These are phyloP conservation scores for Podila epicladia DNA, from an alignment of 192 early-diverging fungal genomes.

Conservation along the genomic window DNA sequence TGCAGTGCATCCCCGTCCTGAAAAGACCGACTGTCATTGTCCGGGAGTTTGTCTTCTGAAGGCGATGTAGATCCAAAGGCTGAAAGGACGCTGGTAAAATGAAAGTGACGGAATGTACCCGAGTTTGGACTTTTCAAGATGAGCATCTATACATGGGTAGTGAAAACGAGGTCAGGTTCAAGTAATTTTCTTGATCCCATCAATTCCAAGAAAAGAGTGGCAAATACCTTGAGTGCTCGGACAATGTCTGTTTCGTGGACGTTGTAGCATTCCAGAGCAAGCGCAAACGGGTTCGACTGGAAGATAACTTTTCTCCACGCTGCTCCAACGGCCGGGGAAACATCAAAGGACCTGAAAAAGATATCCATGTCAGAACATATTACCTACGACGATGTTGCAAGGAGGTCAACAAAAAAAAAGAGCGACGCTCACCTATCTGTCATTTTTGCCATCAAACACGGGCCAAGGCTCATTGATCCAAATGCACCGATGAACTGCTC, in stretches of 20 bases:
- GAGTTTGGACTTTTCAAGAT: slow-evolving; percentile 57
- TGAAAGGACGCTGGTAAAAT: slow-evolving; percentile 69
- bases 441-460: slow-evolving; percentile 33
- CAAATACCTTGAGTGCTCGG: slow-evolving; percentile 27
- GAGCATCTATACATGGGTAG: slow-evolving; percentile 38
- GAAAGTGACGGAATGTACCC: slow-evolving; percentile 69
- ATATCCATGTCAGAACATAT: neutral
- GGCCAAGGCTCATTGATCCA: slow-evolving; percentile 33
- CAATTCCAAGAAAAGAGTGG: neutral
- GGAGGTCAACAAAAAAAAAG: neutral
- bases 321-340: slow-evolving; percentile 13
- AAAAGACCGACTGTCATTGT: neutral
- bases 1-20: slow-evolving; percentile 54
- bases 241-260: slow-evolving; percentile 24
- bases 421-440: slow-evolving; percentile 15
- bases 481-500: slow-evolving; percentile 39
- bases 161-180: neutral
- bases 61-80: slow-evolving; percentile 58
- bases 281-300: slow-evolving; percentile 32
- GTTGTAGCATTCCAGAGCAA: slow-evolving; percentile 40
- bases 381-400: too few relatives aligned
- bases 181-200: neutral
- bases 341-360: slow-evolving; percentile 21
- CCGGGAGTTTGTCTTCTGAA: slow-evolving; percentile 22
- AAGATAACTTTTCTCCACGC: slow-evolving; percentile 31